These are phyloP conservation scores for Mycena chlorophos DNA, from an alignment of 768 basidiomycete species.

Conservation along the genomic window DNA sequence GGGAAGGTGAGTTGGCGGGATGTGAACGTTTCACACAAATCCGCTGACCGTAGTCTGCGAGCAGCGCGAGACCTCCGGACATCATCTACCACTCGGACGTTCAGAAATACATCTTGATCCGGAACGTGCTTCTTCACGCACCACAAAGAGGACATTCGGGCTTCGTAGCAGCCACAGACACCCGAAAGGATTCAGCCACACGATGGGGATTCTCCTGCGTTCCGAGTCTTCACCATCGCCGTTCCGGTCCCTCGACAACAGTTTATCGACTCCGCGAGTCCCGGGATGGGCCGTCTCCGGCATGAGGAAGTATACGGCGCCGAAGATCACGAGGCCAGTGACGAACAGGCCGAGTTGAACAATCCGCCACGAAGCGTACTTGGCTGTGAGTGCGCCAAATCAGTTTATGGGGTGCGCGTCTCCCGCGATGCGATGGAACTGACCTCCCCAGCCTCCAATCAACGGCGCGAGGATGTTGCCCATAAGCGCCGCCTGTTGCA, in stretches of 20 bases:
- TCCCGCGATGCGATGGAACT: no score
- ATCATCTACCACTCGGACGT: no score
- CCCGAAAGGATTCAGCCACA: conserved; percentile 61
- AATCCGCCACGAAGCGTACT: conserved; percentile 67
- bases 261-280: conserved; percentile 53
- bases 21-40: no score
- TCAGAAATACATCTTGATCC: no score
- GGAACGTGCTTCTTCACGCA: conserved; percentile 31
- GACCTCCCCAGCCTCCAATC: no score
- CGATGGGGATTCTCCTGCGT: conserved; percentile 15
- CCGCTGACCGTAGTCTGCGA: no score
- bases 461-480: no score
- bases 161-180: conserved; percentile 54
- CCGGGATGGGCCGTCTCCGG: conserved; percentile 72
- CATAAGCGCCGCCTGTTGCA: no score
- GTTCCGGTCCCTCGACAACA: conserved; percentile 18
- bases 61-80: no score
- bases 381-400: conserved; percentile 39
- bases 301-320: conserved; percentile 45
- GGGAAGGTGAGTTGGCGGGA: no score
- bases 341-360: conserved; percentile 52
- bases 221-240: neutral
- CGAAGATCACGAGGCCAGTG: conserved; percentile 39
- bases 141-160: conserved; percentile 58
- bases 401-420: no score